Base-by-base conservation (phyloP, 257 asterid genomes). In the Apocynum venetum region DNA sequence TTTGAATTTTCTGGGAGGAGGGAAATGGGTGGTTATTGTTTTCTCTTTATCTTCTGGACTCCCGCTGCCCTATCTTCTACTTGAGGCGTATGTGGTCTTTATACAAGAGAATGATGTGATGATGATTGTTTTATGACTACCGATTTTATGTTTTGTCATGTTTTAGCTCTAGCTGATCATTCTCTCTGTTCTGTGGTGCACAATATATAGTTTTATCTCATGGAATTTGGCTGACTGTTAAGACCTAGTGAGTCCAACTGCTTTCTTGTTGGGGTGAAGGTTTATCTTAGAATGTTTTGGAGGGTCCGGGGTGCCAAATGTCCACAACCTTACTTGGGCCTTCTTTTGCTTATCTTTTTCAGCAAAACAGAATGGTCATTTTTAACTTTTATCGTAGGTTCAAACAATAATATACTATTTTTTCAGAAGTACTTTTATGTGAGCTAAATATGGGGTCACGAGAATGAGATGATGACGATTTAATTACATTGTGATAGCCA, bases 91-190 rank as follows among this genome's bases (percentile, higher is more conserved):
- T 59, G 8, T 35, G 2, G 2, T 4, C 5, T 19, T 67, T 67
- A 0, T 36, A 66, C 10, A 8, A 7, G 80, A 80, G 86, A 74
- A 76, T 77, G 80, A 83, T 25, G 49, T 80, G 84, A 80, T 74
- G 84, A 74, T 74, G 10, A 40, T 57, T 63, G 59, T 38, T 20
- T n/a, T 13, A 81, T 88, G 93, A 88, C 73, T 31, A 91, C 89
- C 75, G 47, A 51, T 25, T 77, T 88, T 91, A 88, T 89, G 76
- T 10, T 59, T 71, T 78, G 78, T 82, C 83, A 82, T 85, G 89
- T 89, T 86, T 89, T 88, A 88, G 93, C 95, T 88, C 95, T 88
- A 89, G 81, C 93, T 83, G 89, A 86, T 88, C 86, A 82, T n/a
- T n/a, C 79, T 69, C 31, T 25, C 31, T 25, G 31, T 25, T 25